Percentiles rank a stretch among this genome's conserved stretches.
phyloP scores from a whole-genome alignment of 345 rosid genomes.

The Euclidium syriacum region DNA sequence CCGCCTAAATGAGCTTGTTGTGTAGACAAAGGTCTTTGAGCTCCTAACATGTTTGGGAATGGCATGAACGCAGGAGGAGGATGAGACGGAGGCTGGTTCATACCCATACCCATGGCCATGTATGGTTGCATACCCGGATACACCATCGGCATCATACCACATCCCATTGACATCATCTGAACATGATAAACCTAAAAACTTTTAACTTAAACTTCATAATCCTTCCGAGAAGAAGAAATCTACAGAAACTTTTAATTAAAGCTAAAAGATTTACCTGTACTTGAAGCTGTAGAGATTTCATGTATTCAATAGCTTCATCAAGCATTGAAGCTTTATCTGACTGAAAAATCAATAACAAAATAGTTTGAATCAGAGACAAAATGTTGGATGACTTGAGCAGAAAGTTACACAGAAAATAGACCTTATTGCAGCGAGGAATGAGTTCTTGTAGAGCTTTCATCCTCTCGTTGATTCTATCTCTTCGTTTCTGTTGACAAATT shows the following conservation, averaged over 20 bases:
- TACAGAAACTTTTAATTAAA: neutral
- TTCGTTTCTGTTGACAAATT: conserved; percentile 59
- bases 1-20: conserved; percentile 44
- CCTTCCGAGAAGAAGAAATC: too few relatives aligned
- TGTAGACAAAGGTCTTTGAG: conserved; percentile 46
- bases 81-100: conserved; percentile 44
- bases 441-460: conserved; percentile 68
- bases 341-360: conserved; percentile 8
- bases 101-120: conserved; percentile 60
- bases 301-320: conserved; percentile 35
- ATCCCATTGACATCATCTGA: conserved; percentile 91
- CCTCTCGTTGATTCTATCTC: conserved; percentile 78
- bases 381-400: conserved; percentile 10
- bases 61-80: conserved; percentile 50
- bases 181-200: neutral
- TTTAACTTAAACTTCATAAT: neutral
- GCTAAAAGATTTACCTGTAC: conserved; percentile 14
- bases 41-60: conserved; percentile 60
- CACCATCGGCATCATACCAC: conserved; percentile 74
- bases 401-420: conserved; percentile 13
- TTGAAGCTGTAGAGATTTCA: conserved; percentile 37
- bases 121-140: conserved; percentile 63
- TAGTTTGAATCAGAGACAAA: neutral
- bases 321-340: conserved; percentile 38
- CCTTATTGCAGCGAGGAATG: conserved; percentile 37